Percentiles rank a stretch among this genome's conserved stretches.
phyloP scores from a whole-genome alignment of 2,329 filamentous ascomycete genomes.

The Scopulariopsis brevicaulis region DNA sequence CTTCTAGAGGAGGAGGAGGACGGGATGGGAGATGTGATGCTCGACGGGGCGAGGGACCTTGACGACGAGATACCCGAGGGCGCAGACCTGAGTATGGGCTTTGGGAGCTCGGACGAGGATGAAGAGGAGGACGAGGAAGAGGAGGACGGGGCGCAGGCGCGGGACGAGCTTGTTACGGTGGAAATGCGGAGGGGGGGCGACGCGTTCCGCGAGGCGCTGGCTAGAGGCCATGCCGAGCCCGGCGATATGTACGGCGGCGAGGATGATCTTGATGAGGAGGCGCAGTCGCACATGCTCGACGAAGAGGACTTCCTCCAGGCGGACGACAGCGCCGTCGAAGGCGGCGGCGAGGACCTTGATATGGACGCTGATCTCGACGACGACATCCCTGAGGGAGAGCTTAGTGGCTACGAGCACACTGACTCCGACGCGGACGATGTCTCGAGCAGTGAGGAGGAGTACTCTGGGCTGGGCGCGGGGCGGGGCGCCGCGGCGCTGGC shows the following conservation, averaged over 20 bases:
- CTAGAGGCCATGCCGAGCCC: constrained; percentile 34
- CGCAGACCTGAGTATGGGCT: constrained; percentile 31
- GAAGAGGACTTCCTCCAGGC: constrained; percentile 44
- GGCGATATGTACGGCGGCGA: constrained; percentile 39
- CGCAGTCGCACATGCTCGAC: constrained; percentile 47
- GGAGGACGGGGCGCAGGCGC: constrained; percentile 22
- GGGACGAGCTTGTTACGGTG: constrained; percentile 35
- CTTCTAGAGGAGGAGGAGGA: constrained; percentile 34
- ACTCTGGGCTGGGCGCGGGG: constrained; percentile 57
- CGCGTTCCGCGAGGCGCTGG: constrained; percentile 47
- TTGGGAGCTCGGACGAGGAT: constrained; percentile 20
- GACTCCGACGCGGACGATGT: constrained; percentile 56
- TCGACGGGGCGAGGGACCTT: constrained; percentile 47
- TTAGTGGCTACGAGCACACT: constrained; percentile 63
- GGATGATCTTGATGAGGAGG: constrained; percentile 42
- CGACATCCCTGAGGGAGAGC: constrained; percentile 55
- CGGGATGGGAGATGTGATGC: constrained; percentile 35
- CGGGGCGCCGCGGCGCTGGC: constrained; percentile 9
- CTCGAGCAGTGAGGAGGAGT: constrained; percentile 50
- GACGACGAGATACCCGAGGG: constrained; percentile 67
- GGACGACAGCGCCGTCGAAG: constrained; percentile 8
- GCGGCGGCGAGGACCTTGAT: constrained; percentile 29
- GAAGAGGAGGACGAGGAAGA: constrained; percentile 29
- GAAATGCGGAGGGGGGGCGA: constrained; percentile 47
- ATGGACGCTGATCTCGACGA: constrained; percentile 63